Evolutionary conservation across 768 basidiomycete species (phyloP), one percentile per base, ranked within the genome.

Genomic region (Mycena vitilis): DNA sequence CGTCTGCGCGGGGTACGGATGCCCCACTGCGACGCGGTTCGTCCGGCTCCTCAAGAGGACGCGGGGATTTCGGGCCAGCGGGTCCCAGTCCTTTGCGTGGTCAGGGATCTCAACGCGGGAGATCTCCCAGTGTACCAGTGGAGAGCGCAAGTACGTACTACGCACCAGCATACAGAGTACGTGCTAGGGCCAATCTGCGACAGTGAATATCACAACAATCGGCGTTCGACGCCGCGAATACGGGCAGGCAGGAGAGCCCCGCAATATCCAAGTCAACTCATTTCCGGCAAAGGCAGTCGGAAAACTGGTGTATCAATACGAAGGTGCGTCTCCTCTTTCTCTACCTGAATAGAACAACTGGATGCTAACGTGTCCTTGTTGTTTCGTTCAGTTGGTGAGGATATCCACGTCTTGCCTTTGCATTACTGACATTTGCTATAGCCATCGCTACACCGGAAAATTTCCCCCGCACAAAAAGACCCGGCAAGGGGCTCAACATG

Each of bases 231-330:
- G 92, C 40, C 82, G 86, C 22, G 86, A 81, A 15, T 89, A 82
- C 61, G 89, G 89, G 23, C 78, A 75, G 0, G 79, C 79, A 37
- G 92, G 92, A 4, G 80, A 76, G 22, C 72, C 77, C 2, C 80
- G 84, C 42, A 74, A 68, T 22, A 75, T 66, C 60, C 44, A 15
- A 38, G 79, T 79, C 22, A 94, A 91, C 74, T 83, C 88, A 36
- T 92, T 90, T 69, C 73, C 75, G 20, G 81, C 83, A 4, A 77
- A 78, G 0, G 82, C 89, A 0, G 84, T 88, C 0, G 81, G 88
- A 15, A 77, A 73, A 0, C 82, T 83, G 4, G 90, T 93, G n/a
- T 82, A 87, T 63, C 92, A 94, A 63, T 93, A 94, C 69, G 92
- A 93, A 73, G 88, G 89, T 89, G 68, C 63, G 87, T 55, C 2